A percentile compares a stretch with the other conserved stretches of the same genome.
phyloP scores from a whole-genome alignment of 768 basidiomycete genomes.

The Suillus cothurnatus region DNA sequence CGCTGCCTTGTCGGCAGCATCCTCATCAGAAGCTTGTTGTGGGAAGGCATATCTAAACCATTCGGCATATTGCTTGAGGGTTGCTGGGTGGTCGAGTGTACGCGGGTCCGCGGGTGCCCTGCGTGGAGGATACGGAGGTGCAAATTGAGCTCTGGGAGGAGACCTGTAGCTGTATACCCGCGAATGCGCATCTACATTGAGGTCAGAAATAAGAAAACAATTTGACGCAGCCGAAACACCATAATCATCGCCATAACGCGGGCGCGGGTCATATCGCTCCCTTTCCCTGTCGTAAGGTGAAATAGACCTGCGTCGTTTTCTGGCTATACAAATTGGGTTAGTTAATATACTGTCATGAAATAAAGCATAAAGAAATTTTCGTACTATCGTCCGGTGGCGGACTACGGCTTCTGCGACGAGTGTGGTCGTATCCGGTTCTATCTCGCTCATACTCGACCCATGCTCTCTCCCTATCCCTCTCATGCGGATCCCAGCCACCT shows the following conservation, averaged over 20 bases:
- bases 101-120: constrained; percentile 78
- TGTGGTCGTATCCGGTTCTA: constrained; percentile 66
- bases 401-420: constrained; percentile 76
- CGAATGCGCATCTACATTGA: constrained; percentile 60
- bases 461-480: constrained; percentile 58
- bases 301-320: constrained; percentile 78
- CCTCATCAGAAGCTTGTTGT: constrained; percentile 78
- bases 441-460: constrained; percentile 72
- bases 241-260: constrained; percentile 80
- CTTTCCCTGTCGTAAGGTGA: constrained; percentile 82
- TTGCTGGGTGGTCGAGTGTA: constrained; percentile 78
- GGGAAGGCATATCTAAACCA: constrained; percentile 84
- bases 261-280: constrained; percentile 81
- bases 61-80: constrained; percentile 82
- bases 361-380: constrained; percentile 19
- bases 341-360: constrained; percentile 5
- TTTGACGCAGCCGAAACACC: constrained; percentile 48
- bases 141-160: constrained; percentile 59
- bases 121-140: constrained; percentile 45
- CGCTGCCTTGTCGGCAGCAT: constrained; percentile 80
- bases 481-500: constrained; percentile 69
- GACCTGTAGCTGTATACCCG: constrained; percentile 65
- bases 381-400: constrained; percentile 70
- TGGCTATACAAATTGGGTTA: constrained; percentile 40
- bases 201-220: constrained; percentile 10